phyloP scores from a whole-genome alignment of 192 early-diverging fungal species.

The Helicostylum pulchrum region DNA sequence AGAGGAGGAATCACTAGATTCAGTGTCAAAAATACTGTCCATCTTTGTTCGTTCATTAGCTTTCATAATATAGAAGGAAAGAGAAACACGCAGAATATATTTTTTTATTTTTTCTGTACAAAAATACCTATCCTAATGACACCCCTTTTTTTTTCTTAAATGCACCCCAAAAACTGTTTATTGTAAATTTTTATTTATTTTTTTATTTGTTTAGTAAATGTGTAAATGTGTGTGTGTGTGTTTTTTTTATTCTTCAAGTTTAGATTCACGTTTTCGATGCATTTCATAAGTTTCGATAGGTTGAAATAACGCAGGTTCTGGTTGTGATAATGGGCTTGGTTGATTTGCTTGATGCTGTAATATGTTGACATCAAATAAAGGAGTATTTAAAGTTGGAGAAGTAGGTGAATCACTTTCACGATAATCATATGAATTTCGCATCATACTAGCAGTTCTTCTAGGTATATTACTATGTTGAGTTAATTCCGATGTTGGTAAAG shows the following conservation, averaged over 20 bases:
- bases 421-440: conserved; percentile 11
- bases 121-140: no score
- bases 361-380: conserved; percentile 16
- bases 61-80: neutral
- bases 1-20: neutral
- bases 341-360: neutral
- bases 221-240: neutral
- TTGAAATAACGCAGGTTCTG: conserved; percentile 1
- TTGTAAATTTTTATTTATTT: neutral
- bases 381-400: conserved; percentile 17
- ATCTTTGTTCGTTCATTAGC: no score
- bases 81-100: neutral
- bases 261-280: conserved; percentile 21
- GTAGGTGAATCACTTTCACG: conserved; percentile 13
- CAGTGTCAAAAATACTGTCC: neutral
- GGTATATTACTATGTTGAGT: conserved; percentile 14
- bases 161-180: no score
- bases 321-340: neutral
- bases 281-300: conserved; percentile 16
- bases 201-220: neutral
- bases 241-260: conserved; percentile 16
- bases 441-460: conserved; percentile 20
- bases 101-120: no score
- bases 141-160: no score
- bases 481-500: conserved; percentile 6